These are phyloP conservation scores for Rutstroemia sp. DNA, from an alignment of 2,329 filamentous ascomycete species.

Conservation along the genomic window DNA sequence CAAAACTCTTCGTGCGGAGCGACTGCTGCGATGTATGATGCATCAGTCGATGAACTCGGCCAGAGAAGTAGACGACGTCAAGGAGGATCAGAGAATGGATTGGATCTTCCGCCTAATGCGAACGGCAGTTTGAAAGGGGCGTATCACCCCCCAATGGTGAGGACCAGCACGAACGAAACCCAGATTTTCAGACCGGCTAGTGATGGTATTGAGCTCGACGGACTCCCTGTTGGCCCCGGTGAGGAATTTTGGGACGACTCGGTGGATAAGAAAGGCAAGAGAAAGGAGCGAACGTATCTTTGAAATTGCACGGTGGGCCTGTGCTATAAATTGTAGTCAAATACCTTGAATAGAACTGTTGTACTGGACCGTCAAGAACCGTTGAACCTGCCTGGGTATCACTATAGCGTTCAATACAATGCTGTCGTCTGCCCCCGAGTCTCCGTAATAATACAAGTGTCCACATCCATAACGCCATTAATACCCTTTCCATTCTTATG, in stretches of 20 bases:
- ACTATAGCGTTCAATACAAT: constrained; percentile 16
- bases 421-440: not conserved
- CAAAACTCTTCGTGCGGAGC: not conserved
- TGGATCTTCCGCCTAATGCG: not conserved
- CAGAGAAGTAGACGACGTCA: no score
- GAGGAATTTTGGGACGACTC: constrained; percentile 18
- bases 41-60: no score
- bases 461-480: not conserved
- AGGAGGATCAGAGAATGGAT: no score
- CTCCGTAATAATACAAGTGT: constrained; percentile 1
- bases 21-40: not conserved
- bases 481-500: constrained; percentile 11
- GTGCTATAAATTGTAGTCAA: not conserved
- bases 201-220: constrained; percentile 26
- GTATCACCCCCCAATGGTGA: constrained; percentile 13
- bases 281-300: constrained; percentile 23
- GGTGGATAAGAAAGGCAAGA: constrained; percentile 9
- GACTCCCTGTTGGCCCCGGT: constrained; percentile 22
- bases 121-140: not conserved
- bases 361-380: constrained; percentile 10
- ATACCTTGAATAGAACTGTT: not conserved
- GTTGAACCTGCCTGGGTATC: constrained; percentile 15
- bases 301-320: constrained; percentile 8
- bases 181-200: constrained; percentile 23
- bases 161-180: constrained; percentile 25